Percentiles rank a stretch among this genome's conserved stretches.
Evolutionary conservation across 2,329 filamentous ascomycete species (phyloP).

Genomic region (Aspergillus brunneoviolaceus): DNA sequence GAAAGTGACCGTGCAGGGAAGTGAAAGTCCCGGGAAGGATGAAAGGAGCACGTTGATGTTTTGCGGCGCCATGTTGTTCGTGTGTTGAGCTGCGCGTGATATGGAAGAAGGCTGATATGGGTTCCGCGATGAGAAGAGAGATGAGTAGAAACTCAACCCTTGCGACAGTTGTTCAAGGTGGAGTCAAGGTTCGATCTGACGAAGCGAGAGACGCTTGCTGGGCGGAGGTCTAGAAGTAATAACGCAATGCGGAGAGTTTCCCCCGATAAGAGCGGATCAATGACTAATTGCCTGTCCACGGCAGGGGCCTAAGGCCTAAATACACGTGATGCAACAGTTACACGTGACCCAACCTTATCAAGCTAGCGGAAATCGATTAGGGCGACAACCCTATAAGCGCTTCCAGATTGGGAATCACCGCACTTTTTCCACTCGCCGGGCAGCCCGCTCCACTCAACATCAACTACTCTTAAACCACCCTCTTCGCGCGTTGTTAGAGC

Average conservation of each 20-base stretch:
- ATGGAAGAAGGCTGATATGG: background rate
- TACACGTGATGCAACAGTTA: slow-evolving; percentile 10
- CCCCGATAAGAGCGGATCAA: slow-evolving; percentile 11
- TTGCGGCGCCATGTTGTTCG: slow-evolving; percentile 53
- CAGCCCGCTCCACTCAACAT: slow-evolving; percentile 33
- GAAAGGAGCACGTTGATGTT: slow-evolving; percentile 80
- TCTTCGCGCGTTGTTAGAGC: slow-evolving; percentile 49
- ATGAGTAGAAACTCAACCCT: background rate
- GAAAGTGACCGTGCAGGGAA: slow-evolving; percentile 81
- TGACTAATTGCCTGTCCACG: slow-evolving; percentile 8
- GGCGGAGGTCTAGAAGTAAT: slow-evolving; percentile 1
- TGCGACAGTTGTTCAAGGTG: background rate
- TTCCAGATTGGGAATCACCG: slow-evolving; percentile 32
- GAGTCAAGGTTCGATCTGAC: background rate
- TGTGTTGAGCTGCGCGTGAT: background rate
- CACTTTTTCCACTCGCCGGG: slow-evolving; percentile 35
- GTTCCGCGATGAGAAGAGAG: background rate
- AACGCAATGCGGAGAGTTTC: slow-evolving; percentile 21
- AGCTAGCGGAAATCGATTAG: slow-evolving; percentile 22
- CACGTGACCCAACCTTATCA: slow-evolving; percentile 14
- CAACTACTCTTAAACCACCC: slow-evolving; percentile 38
- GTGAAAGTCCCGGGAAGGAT: slow-evolving; percentile 76
- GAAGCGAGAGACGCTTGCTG: background rate
- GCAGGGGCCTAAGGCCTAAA: slow-evolving; percentile 9
- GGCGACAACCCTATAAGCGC: slow-evolving; percentile 30